Base-by-base conservation (phyloP, 192 early-diverging fungal genomes). In the Coemansia sp. region DNA sequence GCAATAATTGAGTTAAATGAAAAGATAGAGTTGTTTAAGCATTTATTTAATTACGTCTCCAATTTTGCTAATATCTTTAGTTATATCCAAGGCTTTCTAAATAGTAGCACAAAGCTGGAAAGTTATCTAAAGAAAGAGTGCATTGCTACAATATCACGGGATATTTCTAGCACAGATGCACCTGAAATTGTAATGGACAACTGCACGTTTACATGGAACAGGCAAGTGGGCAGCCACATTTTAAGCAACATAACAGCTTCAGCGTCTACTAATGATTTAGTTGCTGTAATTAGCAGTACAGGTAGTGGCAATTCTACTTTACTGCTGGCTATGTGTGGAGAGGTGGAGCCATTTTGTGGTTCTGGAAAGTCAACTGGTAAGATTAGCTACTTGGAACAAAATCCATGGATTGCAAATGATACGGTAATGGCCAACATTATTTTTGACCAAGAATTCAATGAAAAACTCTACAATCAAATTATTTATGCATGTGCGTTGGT, bases 281-380 rank as follows among this genome's bases (percentile, higher is more conserved):
- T 89, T 5, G 91, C 85, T 0, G 64, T 96, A 21, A 83, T 86
- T 11, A 92, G 94, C 2, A 65, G 80, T 0, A 89, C 92, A 15
- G 94, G 90, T 3, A 76, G 80, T 8, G 92, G 92, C 40, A 96
- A 96, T 57, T 88, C 86, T 0, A 86, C 90, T 0, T 65, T 96
- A 6, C 66, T 96, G 0, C 81, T 84, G 35, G 85, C 90, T 4
- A 68, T 94, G 47, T 80, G 93, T 23, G 89, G 93, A 10, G 91
- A 94, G 54, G 88, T 91, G 72, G 81, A 79, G 50, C 77, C 80
- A 44, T 54, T 60, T 0, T 5, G 18, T 20, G 70, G 70, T 3
- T 12, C 51, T 9, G 82, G 91, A 1, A 53, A 65, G 1, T 75
- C 88, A 9, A 72, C 76, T 11, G 88, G 89, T 3, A 75, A 65